Evolutionary conservation across 306 rosid species (phyloP), one percentile per base, ranked within the genome.

Genomic region (Cicer yamashitae): DNA sequence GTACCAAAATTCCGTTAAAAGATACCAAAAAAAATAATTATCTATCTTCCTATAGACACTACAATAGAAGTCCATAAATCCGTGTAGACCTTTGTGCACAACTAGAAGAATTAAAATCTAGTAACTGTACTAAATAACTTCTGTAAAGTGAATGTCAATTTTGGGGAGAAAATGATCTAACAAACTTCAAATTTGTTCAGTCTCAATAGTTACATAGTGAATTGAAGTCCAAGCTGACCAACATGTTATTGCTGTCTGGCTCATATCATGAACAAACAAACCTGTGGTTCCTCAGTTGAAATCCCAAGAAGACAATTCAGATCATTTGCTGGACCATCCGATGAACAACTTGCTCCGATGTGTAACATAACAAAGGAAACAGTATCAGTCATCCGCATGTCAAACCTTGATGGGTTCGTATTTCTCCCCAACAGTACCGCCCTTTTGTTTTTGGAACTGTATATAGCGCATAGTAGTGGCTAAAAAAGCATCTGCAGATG

Each of bases 391-490:
- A 75, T 54, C 79, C 44, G 15, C 50, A 11, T 40, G 74, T 84
- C 84, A 84, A 56, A 80, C 92, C 87, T 93, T 94, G 82, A 94
- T 86, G 68, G 89, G 74, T 53, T 91, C 98, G 64, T 89, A 94
- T 75, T 89, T 94, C 80, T 94, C 96, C 11, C 98, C 91, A 14
- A 94, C 92, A 0, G 87, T 79, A 13, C 98, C 98, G 0, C 96
- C 98, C 83, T 94, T 91, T 83, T 91, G 96, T 76, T 94, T 94
- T 86, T 94, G 98, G 80, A 90, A 88, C 81, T 94, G 88, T 18
- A 94, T 86, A 82, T 89, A 91, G 67, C 97, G 88, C 81, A 86
- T 51, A 2, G 98, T 94, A 84, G 96, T 87, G 48, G 97, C 96
- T 50, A 94, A 87, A 90, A 91, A 91, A 61, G 98, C 97, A 78